Conservation (phyloP, 495 filamentous ascomycete genomes). For the Trichoderma virens region DNA sequence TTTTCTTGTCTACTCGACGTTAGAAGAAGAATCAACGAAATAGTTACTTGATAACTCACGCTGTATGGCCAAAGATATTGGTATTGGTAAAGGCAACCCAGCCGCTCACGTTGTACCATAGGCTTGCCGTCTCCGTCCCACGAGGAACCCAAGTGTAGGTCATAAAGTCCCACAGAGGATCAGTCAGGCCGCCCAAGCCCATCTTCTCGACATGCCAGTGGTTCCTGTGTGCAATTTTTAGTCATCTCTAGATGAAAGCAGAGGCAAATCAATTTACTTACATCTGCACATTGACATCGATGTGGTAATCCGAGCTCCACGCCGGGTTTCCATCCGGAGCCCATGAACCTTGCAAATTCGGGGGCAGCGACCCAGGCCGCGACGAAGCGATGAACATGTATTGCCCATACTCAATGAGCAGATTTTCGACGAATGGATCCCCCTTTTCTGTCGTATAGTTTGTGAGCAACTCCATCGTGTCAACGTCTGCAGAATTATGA, state of each 20-base stretch:
- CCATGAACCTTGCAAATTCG: constrained; percentile 13
- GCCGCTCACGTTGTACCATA: constrained; percentile 39
- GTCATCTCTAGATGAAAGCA: background rate
- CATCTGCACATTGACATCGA: constrained; percentile 47
- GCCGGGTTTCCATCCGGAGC: constrained; percentile 16
- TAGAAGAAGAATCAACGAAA: background rate
- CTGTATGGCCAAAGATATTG: constrained; percentile 42
- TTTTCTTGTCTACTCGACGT: background rate
- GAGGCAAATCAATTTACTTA: no score
- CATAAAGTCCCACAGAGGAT: constrained; percentile 39
- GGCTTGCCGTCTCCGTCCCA: constrained; percentile 39
- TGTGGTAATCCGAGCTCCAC: constrained; percentile 45
- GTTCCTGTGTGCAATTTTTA: constrained; percentile 16
- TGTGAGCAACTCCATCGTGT: constrained; percentile 29
- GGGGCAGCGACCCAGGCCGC: constrained; percentile 28
- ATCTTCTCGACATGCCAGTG: constrained; percentile 13
- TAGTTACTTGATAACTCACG: constrained; percentile 11
- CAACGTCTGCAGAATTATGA: constrained; percentile 22
- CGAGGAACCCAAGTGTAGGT: constrained; percentile 44
- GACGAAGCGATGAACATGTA: constrained; percentile 39
- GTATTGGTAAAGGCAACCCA: constrained; percentile 29
- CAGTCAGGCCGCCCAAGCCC: constrained; percentile 11
- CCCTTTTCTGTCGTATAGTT: constrained; percentile 17
- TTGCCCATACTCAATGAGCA: constrained; percentile 38
- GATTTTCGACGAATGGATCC: constrained; percentile 36